A percentile compares a stretch with the other conserved stretches of the same genome.
phyloP scores from a whole-genome alignment of 176 grass and related monocot genomes.

The Dactylis glomerata region DNA sequence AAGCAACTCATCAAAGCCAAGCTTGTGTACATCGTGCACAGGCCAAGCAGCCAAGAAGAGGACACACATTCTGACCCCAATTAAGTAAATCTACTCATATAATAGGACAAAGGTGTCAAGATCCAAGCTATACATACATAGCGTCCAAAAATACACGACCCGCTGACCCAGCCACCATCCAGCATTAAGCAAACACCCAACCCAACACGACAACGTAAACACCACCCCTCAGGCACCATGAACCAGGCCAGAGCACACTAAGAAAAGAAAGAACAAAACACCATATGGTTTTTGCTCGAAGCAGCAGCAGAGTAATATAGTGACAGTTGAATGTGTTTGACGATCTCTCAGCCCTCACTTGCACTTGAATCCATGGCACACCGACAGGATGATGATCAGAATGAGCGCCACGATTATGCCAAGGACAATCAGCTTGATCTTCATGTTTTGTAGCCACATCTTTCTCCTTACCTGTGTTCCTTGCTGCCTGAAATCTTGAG shows the following conservation, averaged over 20 bases:
- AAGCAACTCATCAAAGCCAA: neutral
- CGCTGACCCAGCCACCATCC: constrained; percentile 9
- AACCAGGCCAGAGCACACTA: constrained; percentile 19
- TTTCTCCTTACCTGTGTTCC: constrained; percentile 76
- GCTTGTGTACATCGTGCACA: neutral
- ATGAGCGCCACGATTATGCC: constrained; percentile 83
- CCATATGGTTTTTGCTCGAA: neutral
- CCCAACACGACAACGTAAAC: neutral
- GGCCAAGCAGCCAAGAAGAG: neutral
- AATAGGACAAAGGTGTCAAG: neutral
- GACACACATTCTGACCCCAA: neutral
- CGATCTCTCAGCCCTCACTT: constrained; percentile 4
- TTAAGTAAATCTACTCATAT: constrained; percentile 42
- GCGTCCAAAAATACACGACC: constrained; percentile 41
- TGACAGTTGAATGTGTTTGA: constrained; percentile 17
- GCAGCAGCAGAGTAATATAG: constrained; percentile 39
- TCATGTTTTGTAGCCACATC: constrained; percentile 99
- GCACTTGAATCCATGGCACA: constrained; percentile 92
- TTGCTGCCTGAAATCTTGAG: constrained; percentile 85
- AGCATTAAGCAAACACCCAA: neutral
- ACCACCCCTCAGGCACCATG: neutral
- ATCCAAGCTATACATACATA: constrained; percentile 47
- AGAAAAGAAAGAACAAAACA: neutral
- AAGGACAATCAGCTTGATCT: constrained; percentile 88
- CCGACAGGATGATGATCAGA: constrained; percentile 81